phyloP scores from a whole-genome alignment of 371 early-diverging fungal species.

The Mortierella sp. region DNA sequence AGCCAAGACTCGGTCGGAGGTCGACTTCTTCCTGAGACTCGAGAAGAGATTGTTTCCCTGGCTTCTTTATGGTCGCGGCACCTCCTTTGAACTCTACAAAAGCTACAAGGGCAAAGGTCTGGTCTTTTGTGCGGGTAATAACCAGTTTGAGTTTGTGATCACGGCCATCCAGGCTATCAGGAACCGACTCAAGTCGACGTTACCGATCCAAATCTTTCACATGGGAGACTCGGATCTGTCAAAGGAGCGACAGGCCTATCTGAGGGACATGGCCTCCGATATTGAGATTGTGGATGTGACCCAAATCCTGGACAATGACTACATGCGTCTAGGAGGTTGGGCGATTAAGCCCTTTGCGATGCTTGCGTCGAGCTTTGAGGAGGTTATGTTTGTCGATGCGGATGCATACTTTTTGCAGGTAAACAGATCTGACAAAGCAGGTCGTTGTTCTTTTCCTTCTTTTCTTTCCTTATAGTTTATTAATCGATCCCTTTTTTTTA shows the following conservation, averaged over 20 bases:
- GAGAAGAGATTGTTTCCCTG: constrained; percentile 44
- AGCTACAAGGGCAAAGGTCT: constrained; percentile 66
- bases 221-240: constrained; percentile 71
- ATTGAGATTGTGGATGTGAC: constrained; percentile 65
- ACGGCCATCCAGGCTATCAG: constrained; percentile 70
- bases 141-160: constrained; percentile 72
- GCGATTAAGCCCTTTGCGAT: constrained; percentile 76
- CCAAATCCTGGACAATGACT: constrained; percentile 60
- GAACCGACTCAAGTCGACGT: constrained; percentile 59
- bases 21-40: constrained; percentile 36
- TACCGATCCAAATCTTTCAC: constrained; percentile 83
- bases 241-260: constrained; percentile 50
- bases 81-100: constrained; percentile 37
- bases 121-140: constrained; percentile 76
- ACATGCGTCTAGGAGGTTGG: constrained; percentile 70
- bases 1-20: constrained; percentile 38
- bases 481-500: too few relatives aligned
- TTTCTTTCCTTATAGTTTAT: too few relatives aligned
- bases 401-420: constrained; percentile 78
- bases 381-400: constrained; percentile 82
- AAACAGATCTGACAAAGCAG: too few relatives aligned
- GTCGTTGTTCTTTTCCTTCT: too few relatives aligned
- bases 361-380: constrained; percentile 72
- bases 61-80: constrained; percentile 27
- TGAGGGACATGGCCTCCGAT: constrained; percentile 57